These are phyloP conservation scores for Aspergillus costaricaensis DNA, from an alignment of 2,329 filamentous ascomycete genomes.

Conservation along the genomic window DNA sequence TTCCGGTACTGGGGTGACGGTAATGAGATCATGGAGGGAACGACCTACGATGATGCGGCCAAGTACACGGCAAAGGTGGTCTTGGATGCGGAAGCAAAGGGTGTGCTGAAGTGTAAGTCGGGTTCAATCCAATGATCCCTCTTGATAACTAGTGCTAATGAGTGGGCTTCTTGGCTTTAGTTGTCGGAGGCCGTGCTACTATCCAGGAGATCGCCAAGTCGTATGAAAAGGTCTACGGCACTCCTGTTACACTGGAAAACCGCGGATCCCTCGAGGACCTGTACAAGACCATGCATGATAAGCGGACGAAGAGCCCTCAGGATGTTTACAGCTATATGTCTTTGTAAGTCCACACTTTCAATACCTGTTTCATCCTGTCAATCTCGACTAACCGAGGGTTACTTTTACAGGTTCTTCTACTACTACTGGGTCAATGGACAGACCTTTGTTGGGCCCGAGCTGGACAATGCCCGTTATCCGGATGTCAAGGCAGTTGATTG, in stretches of 20 bases:
- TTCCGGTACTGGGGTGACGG: constrained; percentile 42
- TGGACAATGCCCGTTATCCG: constrained; percentile 13
- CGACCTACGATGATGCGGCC: constrained; percentile 42
- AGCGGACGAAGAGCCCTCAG: constrained; percentile 15
- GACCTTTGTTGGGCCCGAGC: constrained; percentile 9
- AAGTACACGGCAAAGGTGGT: constrained; percentile 38
- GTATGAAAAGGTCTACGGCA: constrained; percentile 30
- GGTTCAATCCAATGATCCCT: too few species aligned
- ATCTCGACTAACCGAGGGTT: too few species aligned
- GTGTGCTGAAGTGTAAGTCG: constrained; percentile 25
- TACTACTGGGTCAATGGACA: constrained; percentile 23
- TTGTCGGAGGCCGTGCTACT: constrained; percentile 37
- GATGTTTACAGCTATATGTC: constrained; percentile 21
- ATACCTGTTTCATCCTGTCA: too few species aligned
- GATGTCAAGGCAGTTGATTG: constrained; percentile 13
- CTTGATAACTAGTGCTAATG: too few species aligned
- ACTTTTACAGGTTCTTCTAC: constrained; percentile 16
- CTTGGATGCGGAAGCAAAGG: constrained; percentile 25
- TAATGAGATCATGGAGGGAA: constrained; percentile 41
- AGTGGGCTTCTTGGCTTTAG: constrained; percentile 18
- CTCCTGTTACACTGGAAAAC: constrained; percentile 22
- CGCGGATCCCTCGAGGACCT: constrained; percentile 33
- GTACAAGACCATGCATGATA: constrained; percentile 28
- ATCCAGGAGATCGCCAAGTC: constrained; percentile 27
- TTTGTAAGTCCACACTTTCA: constrained; percentile 1